These are phyloP conservation scores for Bretschneidera sinensis DNA, from an alignment of 345 rosid species.

Conservation along the genomic window DNA sequence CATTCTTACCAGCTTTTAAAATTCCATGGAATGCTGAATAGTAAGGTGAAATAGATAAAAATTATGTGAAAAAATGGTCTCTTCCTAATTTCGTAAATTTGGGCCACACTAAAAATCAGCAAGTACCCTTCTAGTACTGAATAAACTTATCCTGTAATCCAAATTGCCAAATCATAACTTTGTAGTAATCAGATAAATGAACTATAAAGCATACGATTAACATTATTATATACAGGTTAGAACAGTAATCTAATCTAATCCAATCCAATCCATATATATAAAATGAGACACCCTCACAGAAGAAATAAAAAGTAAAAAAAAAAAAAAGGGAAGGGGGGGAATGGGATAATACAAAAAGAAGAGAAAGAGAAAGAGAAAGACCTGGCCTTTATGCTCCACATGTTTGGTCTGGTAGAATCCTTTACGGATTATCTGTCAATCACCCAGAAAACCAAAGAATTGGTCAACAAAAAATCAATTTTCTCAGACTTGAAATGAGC, in stretches of 20 bases:
- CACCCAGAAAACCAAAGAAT: neutral
- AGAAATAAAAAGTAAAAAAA: too few relatives aligned
- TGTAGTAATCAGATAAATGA: neutral
- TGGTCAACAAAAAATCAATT: neutral
- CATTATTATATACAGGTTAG: too few relatives aligned
- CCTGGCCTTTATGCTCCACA: conserved; percentile 96
- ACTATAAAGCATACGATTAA: too few relatives aligned
- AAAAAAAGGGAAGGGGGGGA: too few relatives aligned
- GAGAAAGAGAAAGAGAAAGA: conserved; percentile 22
- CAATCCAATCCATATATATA: neutral
- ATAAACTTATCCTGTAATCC: too few relatives aligned
- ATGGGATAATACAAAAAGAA: neutral
- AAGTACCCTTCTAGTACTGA: neutral
- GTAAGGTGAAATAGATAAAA: neutral
- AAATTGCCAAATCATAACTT: neutral
- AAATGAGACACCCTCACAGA: neutral
- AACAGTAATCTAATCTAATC: neutral
- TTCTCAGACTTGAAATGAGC: neutral
- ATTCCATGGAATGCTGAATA: too few relatives aligned
- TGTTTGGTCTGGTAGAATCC: conserved; percentile 84
- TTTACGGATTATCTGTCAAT: conserved; percentile 56
- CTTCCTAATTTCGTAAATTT: neutral
- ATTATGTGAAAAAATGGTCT: neutral
- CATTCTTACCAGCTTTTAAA: neutral
- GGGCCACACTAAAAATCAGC: neutral